Conservation (phyloP, 306 rosid genomes). For the Malus sylvestris region DNA sequence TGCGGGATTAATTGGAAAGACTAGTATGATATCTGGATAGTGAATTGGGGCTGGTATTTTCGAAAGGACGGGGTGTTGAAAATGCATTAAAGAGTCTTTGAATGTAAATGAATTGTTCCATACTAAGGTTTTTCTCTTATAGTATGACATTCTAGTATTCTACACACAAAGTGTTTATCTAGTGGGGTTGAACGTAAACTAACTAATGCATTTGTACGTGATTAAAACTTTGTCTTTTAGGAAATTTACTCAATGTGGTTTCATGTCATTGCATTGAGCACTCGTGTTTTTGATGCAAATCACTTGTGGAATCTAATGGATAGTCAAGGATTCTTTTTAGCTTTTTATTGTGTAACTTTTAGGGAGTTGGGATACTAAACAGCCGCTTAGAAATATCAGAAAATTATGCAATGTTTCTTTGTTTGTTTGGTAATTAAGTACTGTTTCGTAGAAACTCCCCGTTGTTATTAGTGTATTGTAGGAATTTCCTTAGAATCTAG, state of each 20-base stretch:
- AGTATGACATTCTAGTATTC: too few relatives aligned
- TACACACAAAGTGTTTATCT: not conserved
- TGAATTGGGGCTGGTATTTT: not conserved
- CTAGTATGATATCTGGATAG: not conserved
- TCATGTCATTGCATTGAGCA: not conserved
- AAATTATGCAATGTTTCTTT: not conserved
- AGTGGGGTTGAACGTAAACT: not conserved
- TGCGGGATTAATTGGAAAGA: not conserved
- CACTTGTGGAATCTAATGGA: not conserved
- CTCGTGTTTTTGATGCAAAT: not conserved
- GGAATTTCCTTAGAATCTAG: not conserved
- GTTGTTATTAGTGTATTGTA: not conserved
- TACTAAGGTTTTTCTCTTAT: not conserved
- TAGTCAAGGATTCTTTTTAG: not conserved
- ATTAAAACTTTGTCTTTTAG: not conserved
- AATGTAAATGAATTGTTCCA: not conserved
- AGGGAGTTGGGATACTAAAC: not conserved
- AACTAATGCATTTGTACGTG: not conserved
- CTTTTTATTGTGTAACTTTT: not conserved
- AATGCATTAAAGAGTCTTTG: not conserved
- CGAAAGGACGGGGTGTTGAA: not conserved
- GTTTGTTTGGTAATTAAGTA: not conserved
- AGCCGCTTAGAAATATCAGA: not conserved
- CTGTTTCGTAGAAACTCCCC: not conserved
- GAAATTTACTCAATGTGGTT: not conserved